These are phyloP conservation scores for Kurtzmaniella natalensis DNA, from an alignment of 1,139 yeast species.

Conservation along the genomic window DNA sequence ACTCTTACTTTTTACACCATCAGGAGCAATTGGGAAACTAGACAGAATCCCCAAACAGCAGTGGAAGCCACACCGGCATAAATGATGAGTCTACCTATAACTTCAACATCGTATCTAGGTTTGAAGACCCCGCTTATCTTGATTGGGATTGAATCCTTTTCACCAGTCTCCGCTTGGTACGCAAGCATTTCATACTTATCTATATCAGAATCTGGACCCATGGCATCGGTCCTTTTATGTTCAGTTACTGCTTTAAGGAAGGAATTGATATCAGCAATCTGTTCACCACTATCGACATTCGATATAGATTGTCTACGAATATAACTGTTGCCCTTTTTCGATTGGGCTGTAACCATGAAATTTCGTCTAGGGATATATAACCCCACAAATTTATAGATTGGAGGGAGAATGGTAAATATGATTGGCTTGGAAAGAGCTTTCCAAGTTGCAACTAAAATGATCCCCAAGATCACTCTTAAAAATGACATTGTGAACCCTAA, in stretches of 20 bases:
- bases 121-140: slow-evolving; percentile 39
- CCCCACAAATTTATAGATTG: slow-evolving; percentile 42
- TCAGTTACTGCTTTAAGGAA: slow-evolving; percentile 29
- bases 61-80: slow-evolving; percentile 66
- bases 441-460: slow-evolving; percentile 62
- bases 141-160: background rate
- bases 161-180: slow-evolving; percentile 11
- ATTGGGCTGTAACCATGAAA: slow-evolving; percentile 37
- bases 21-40: slow-evolving; percentile 14
- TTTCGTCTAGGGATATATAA: slow-evolving; percentile 39
- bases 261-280: slow-evolving; percentile 31
- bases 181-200: slow-evolving; percentile 42
- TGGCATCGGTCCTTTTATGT: slow-evolving; percentile 21
- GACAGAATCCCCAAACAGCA: slow-evolving; percentile 43
- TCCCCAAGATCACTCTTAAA: slow-evolving; percentile 53
- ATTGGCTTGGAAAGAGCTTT: slow-evolving; percentile 61
- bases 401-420: slow-evolving; percentile 46
- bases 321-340: slow-evolving; percentile 29
- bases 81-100: slow-evolving; percentile 65
- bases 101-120: slow-evolving; percentile 67
- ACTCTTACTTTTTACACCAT: slow-evolving; percentile 12
- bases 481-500: slow-evolving; percentile 40
- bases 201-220: slow-evolving; percentile 39
- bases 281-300: slow-evolving; percentile 29
- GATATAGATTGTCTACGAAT: slow-evolving; percentile 40